phyloP scores from a whole-genome alignment of 805 yeast genomes.

The Candida ulmi region DNA sequence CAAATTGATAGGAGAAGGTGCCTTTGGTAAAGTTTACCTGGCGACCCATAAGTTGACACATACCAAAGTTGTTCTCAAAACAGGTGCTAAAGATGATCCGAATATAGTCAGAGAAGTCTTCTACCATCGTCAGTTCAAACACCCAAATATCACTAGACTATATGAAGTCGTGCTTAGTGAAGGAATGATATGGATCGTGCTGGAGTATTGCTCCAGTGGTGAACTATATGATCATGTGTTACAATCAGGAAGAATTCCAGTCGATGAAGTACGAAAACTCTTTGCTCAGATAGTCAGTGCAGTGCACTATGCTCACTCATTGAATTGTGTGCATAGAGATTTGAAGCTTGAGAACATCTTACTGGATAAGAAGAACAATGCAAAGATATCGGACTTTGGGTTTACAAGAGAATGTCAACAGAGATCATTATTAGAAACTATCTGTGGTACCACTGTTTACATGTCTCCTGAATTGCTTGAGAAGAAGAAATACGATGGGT shows the following conservation, averaged over 20 bases:
- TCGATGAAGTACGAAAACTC: conserved; percentile 43
- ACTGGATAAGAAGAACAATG: conserved; percentile 47
- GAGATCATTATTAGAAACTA: conserved; percentile 60
- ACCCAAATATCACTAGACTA: conserved; percentile 75
- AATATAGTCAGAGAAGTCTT: conserved; percentile 87
- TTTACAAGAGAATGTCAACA: conserved; percentile 74
- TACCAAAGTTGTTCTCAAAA: conserved; percentile 78
- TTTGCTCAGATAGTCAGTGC: conserved; percentile 62
- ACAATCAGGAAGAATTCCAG: conserved; percentile 42
- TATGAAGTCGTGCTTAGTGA: conserved; percentile 86
- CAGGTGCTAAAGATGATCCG: conserved; percentile 72
- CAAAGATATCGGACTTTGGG: conserved; percentile 89
- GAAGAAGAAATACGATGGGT: conserved; percentile 69
- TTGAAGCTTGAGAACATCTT: conserved; percentile 76
- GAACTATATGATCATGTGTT: conserved; percentile 68
- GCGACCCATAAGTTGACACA: conserved; percentile 75
- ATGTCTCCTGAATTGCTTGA: conserved; percentile 92
- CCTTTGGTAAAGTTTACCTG: conserved; percentile 87
- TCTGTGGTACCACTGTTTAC: conserved; percentile 92
- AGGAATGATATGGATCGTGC: conserved; percentile 72
- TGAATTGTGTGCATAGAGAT: conserved; percentile 80
- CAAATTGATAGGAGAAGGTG: conserved; percentile 81
- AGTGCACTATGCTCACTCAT: conserved; percentile 64
- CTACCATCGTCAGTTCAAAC: conserved; percentile 78
- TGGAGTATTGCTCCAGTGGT: conserved; percentile 84